Evolutionary conservation across 2,329 filamentous ascomycete species (phyloP), one percentile per base, ranked within the genome.

Genomic region (Arthrobotrys iridis): DNA sequence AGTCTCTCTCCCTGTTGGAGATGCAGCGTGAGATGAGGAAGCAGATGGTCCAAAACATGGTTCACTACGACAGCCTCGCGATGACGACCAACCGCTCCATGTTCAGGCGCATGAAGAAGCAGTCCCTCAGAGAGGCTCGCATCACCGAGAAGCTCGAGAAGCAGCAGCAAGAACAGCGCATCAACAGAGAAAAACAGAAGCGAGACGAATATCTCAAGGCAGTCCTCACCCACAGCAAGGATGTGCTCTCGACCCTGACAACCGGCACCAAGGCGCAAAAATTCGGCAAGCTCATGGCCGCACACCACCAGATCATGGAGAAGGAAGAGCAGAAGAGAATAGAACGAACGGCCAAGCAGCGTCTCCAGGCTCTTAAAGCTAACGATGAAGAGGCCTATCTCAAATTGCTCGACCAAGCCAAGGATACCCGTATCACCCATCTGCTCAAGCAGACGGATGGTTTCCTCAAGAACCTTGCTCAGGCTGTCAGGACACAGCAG

Each of bases 81-180:
- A 97, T 97, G 92, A 97, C 94, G 0, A 94, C 93, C 0, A 99
- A 99, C 81, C 90, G 95, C 58, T 90, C 91, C 62, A 88, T 90
- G 80, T 97, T 97, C 82, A 91, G 95, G 35, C 90, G 95, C 58
- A 91, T 95, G 85, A 99, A 99, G 90, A 98, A 97, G 85, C 94
- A 97, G 83, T 96, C 91, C 57, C 87, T 98, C 57, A 90, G 94
- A 35, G 95, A 99, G 83, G 95, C 95, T 67, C 91, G 94, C 68
- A 96, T 99, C 78, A 99, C 95, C 0, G 95, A 99, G 87, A 99
- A 97, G 83, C 88, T 99, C 1, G 95, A 99, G 87, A 98, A 98
- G 84, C 93, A 99, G 82, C 95, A 99, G 82, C 92, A 95, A 68
- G 94, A 98, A 82, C 94, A 93, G 43, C 91, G 95, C 71, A 94